Conservation (phyloP, 2,329 filamentous ascomycete species). For the Orbilia blumenaviensis region DNA sequence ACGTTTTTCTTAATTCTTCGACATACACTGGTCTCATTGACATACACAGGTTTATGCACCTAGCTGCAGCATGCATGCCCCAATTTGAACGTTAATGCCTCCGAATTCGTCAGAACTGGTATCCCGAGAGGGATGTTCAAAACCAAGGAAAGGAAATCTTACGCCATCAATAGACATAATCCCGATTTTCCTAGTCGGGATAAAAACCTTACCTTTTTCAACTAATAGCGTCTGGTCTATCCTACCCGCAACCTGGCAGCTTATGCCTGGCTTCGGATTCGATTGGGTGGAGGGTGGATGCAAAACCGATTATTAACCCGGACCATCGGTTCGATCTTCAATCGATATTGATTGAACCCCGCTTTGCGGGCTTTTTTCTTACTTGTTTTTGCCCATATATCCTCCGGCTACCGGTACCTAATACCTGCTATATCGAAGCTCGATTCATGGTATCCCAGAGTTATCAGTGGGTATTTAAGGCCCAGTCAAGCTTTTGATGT, state of each 20-base stretch:
- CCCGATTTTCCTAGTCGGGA: slow-evolving; percentile 24
- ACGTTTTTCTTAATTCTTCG: slow-evolving; percentile 45
- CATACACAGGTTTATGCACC: slow-evolving; percentile 43
- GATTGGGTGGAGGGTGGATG: slow-evolving; percentile 10
- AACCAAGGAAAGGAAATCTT: slow-evolving; percentile 51
- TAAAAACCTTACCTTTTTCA: slow-evolving; percentile 26
- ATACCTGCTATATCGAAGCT: slow-evolving; percentile 7
- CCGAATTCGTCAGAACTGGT: not conserved
- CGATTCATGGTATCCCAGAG: slow-evolving; percentile 24
- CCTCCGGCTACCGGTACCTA: slow-evolving; percentile 21
- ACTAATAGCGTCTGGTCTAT: slow-evolving; percentile 22
- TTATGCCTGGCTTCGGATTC: slow-evolving; percentile 11
- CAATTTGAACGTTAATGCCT: slow-evolving; percentile 37
- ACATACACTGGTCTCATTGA: no score
- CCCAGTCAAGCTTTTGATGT: slow-evolving; percentile 26
- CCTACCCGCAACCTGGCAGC: slow-evolving; percentile 13
- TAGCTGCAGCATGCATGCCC: slow-evolving; percentile 21
- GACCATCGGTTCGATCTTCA: slow-evolving; percentile 44
- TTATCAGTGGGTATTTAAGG: not conserved
- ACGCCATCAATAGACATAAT: slow-evolving; percentile 44
- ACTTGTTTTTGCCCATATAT: slow-evolving; percentile 14
- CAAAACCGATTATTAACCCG: slow-evolving; percentile 10
- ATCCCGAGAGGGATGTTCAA: slow-evolving; percentile 19
- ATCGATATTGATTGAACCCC: slow-evolving; percentile 48
- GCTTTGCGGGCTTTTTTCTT: slow-evolving; percentile 50